These are phyloP conservation scores for Mitragyna speciosa DNA, from an alignment of 257 asterid species.

Conservation along the genomic window DNA sequence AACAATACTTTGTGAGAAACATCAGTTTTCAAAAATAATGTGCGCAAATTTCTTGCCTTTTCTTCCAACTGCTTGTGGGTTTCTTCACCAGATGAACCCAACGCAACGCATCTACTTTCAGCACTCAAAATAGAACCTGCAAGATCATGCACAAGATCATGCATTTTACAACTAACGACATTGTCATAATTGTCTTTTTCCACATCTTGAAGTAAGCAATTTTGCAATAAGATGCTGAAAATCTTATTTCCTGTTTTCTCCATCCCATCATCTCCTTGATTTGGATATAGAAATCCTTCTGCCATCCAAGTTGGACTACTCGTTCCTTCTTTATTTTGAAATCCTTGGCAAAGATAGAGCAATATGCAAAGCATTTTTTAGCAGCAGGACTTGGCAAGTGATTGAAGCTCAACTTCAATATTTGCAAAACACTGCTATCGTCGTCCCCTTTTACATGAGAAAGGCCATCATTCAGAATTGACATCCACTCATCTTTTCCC, in stretches of 20 bases:
- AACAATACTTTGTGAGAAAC: neutral
- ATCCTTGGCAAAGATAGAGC: constrained; percentile 26
- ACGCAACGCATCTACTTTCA: neutral
- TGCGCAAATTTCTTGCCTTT: neutral
- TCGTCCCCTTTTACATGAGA: neutral
- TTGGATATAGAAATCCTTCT: constrained; percentile 27
- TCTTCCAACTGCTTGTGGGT: neutral
- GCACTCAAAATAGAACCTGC: constrained; percentile 21
- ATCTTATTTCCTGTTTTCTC: constrained; percentile 11
- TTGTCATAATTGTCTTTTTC: neutral
- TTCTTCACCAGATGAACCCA: neutral
- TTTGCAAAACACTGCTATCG: neutral
- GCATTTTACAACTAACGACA: constrained; percentile 27
- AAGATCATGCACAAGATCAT: constrained; percentile 38
- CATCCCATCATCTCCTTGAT: constrained; percentile 6
- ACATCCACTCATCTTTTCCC: constrained; percentile 24
- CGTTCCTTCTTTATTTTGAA: constrained; percentile 5
- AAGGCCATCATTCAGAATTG: constrained; percentile 1
- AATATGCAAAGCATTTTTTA: constrained; percentile 37
- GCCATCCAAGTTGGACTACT: constrained; percentile 36
- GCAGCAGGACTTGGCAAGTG: constrained; percentile 21
- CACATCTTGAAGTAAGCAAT: constrained; percentile 25
- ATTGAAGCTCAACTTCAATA: constrained; percentile 32
- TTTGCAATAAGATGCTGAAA: constrained; percentile 25
- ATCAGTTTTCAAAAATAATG: neutral